These are phyloP conservation scores for Rhinocladiella mackenziei DNA, from an alignment of 2,329 filamentous ascomycete species.

Conservation along the genomic window DNA sequence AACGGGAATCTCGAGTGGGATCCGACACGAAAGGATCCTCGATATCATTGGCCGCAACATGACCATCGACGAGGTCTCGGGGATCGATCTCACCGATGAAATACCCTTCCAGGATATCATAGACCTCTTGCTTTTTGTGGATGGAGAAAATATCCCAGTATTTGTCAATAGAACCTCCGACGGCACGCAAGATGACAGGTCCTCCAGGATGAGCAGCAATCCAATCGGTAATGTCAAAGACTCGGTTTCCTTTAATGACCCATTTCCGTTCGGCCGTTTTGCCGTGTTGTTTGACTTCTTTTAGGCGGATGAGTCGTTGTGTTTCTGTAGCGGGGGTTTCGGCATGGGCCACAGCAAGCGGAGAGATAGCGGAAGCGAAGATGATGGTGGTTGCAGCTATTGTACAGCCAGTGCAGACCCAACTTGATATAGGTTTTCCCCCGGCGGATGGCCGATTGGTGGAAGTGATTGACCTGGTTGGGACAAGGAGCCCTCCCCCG, in stretches of 20 bases:
- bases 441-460: constrained; percentile 2
- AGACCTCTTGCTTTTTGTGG: constrained; percentile 62
- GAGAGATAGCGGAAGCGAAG: constrained; percentile 1
- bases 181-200: constrained; percentile 63
- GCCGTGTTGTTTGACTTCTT: constrained; percentile 34
- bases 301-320: constrained; percentile 24
- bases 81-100: constrained; percentile 59
- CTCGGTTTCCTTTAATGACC: constrained; percentile 61
- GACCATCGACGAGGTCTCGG: constrained; percentile 56
- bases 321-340: constrained; percentile 13
- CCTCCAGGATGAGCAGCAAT: constrained; percentile 62
- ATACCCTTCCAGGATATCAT: constrained; percentile 62
- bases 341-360: constrained; percentile 13
- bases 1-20: constrained; percentile 44
- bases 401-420: neutral
- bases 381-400: constrained; percentile 3
- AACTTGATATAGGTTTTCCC: neutral
- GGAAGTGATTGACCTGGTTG: constrained; percentile 5
- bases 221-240: constrained; percentile 70
- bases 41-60: constrained; percentile 45
- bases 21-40: constrained; percentile 51
- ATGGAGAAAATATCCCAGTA: constrained; percentile 70
- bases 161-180: constrained; percentile 60
- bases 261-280: constrained; percentile 52
- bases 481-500: neutral